Conservation (phyloP, 805 yeast genomes). For the Candida maltosa region DNA sequence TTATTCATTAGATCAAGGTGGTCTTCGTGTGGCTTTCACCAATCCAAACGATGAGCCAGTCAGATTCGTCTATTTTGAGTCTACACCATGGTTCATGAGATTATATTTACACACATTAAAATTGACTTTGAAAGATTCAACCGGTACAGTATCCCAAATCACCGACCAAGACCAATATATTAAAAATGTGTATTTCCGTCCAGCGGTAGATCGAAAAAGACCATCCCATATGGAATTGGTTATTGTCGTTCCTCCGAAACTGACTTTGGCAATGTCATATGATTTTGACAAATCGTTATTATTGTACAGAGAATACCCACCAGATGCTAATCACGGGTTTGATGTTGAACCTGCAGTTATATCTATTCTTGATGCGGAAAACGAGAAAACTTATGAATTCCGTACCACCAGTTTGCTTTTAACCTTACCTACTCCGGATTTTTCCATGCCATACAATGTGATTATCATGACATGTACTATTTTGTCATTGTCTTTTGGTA, state of each 20-base stretch:
- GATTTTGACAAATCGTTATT: conserved; percentile 86
- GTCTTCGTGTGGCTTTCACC: conserved; percentile 72
- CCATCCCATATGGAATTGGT: conserved; percentile 81
- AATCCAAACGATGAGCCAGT: conserved; percentile 57
- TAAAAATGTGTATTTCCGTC: conserved; percentile 57
- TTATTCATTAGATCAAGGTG: conserved; percentile 87
- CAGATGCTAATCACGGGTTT: conserved; percentile 98
- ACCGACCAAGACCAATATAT: conserved; percentile 30
- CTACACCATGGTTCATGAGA: conserved; percentile 91
- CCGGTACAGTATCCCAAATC: conserved; percentile 15
- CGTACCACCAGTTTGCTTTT: conserved; percentile 86
- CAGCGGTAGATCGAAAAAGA: conserved; percentile 75
- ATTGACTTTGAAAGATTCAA: conserved; percentile 25
- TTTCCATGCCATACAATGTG: conserved; percentile 97
- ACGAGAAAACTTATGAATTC: conserved; percentile 39
- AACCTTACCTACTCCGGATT: conserved; percentile 93
- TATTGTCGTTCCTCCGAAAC: conserved; percentile 60
- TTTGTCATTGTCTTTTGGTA: conserved; percentile 89
- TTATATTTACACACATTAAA: conserved; percentile 70
- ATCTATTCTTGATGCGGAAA: conserved; percentile 42
- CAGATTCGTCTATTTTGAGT: conserved; percentile 65
- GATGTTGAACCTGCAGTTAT: conserved; percentile 89
- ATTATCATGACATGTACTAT: conserved; percentile 91
- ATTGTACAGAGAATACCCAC: conserved; percentile 91
- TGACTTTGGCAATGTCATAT: conserved; percentile 61